Base-by-base conservation (phyloP, 495 filamentous ascomycete species). In the Aspergillus panamensis region DNA sequence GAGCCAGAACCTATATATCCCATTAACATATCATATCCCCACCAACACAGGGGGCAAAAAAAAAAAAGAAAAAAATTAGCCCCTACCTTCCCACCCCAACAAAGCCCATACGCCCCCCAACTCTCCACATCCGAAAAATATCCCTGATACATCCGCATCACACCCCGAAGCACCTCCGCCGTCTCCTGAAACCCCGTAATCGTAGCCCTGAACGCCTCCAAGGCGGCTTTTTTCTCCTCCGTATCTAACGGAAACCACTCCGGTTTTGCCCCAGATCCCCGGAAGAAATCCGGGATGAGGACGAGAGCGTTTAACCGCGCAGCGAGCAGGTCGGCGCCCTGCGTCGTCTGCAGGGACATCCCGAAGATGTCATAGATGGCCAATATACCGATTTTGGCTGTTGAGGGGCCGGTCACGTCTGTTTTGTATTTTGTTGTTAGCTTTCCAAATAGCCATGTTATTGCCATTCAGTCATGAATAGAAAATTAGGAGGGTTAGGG, bases 321-420 rank as follows among this genome's bases (percentile, higher is more conserved):
- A 0, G 80, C 75, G 7, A 83, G 70, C 6, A 77, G 66, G 54
- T 84, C 82, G n/a, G 82, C 82, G 33, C 82, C 82, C 62, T 82
- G 80, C 0, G 80, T 58, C 6, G 80, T 82, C 55, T 83, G 81
- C 1, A 66, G 62, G 29, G 73, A 66, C 55, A 75, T 65, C 44
- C 82, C 82, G 61, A 84, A 84, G 63, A 82, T 69, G 68, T 83
- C 82, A 68, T 84, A 82, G 53, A 82, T 64, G 47, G 74, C 66
- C 1, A 84, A 64, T 31, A 84, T 61, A 48, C 66, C 81, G 17
- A 60, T 66, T 13, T 57, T 69, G 32, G 75, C 68, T 17, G 61
- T 57, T 2, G 52, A 5, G 9, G 72, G 65, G 19, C 78, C 80
- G 0, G 77, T 78, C 16, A 75, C 62, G 53, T 84, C 79, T 82